These are phyloP conservation scores for Durio zibethinus DNA, from an alignment of 345 rosid species.

Conservation along the genomic window DNA sequence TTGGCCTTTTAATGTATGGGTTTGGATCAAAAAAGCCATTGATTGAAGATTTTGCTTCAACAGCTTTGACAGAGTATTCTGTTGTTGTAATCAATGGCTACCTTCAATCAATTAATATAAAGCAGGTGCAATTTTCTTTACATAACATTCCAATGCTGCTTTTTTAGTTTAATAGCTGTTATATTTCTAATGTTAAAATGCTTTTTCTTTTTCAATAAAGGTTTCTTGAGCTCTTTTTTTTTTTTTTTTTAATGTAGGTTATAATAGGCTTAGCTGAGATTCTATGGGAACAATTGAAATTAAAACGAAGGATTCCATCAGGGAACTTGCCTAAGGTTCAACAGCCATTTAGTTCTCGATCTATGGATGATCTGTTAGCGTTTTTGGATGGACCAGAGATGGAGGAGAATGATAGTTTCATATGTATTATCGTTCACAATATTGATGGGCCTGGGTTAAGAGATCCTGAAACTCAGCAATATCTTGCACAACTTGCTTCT, in stretches of 20 bases:
- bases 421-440: conserved; percentile 72
- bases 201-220: not conserved
- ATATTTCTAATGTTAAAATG: not conserved
- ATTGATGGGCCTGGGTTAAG: conserved; percentile 87
- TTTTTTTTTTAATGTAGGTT: conserved; percentile 41
- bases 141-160: not conserved
- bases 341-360: conserved; percentile 57
- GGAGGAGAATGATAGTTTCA: conserved; percentile 51
- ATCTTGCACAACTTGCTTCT: conserved; percentile 74
- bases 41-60: conserved; percentile 85
- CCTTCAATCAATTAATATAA: conserved; percentile 73
- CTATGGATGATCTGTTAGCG: conserved; percentile 67
- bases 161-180: not conserved
- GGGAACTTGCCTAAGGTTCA: conserved; percentile 40
- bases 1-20: conserved; percentile 89
- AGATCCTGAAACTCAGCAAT: conserved; percentile 76
- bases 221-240: not conserved
- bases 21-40: conserved; percentile 86
- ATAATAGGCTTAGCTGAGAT: conserved; percentile 59
- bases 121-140: conserved; percentile 47
- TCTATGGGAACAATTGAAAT: conserved; percentile 58
- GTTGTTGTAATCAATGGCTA: conserved; percentile 87
- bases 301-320: conserved; percentile 32
- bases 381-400: conserved; percentile 48
- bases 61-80: conserved; percentile 60